Evolutionary conservation across 176 grass and related monocot genomes (phyloP).

Genomic region (Eragrostis curvula): DNA sequence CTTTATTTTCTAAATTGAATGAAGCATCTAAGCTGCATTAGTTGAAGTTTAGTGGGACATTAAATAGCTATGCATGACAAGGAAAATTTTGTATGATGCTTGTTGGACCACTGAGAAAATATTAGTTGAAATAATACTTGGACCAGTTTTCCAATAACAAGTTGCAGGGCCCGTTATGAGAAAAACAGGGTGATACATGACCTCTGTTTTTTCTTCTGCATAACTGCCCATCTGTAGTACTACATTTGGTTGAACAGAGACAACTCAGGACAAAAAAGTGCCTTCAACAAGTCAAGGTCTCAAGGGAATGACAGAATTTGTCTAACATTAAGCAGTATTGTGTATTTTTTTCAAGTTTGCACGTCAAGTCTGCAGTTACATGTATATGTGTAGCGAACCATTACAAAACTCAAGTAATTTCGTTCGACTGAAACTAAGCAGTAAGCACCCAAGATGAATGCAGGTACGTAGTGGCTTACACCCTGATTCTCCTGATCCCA

Average conservation of each 20-base stretch:
- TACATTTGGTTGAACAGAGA: background rate
- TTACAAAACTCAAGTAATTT: background rate
- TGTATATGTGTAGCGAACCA: background rate
- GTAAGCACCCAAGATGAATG: background rate
- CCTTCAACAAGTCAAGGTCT: background rate
- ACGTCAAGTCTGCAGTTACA: background rate
- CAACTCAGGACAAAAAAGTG: background rate
- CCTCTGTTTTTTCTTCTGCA: background rate
- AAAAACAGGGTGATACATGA: background rate
- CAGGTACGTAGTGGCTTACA: background rate
- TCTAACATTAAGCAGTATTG: background rate
- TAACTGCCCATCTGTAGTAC: background rate
- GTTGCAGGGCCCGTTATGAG: background rate
- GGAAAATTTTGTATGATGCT: background rate
- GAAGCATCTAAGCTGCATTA: background rate
- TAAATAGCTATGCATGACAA: background rate
- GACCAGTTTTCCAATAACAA: background rate
- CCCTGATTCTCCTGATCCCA: background rate
- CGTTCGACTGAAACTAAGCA: background rate
- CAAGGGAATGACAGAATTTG: background rate
- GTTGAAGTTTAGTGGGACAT: background rate
- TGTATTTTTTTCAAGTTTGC: too few species aligned
- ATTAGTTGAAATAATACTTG: background rate
- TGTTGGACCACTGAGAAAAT: background rate
- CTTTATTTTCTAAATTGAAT: background rate